Percentiles rank a stretch among this genome's conserved stretches.
Conservation (phyloP, 345 rosid species). For the Garcia nutans region DNA sequence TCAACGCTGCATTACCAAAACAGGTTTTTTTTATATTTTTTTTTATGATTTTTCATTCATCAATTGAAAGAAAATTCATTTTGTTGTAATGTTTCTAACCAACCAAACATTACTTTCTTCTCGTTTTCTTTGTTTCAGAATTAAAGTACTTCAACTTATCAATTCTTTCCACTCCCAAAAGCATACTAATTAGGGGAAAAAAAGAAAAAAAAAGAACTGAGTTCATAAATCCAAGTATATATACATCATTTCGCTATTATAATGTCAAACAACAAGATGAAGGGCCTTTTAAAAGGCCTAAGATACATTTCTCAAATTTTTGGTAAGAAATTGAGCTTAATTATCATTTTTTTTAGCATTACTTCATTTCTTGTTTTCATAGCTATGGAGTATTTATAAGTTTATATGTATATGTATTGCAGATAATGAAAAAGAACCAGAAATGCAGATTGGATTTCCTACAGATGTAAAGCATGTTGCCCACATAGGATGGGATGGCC, state of each 20-base stretch:
- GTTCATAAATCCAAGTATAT: neutral
- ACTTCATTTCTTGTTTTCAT: neutral
- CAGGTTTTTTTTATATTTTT: too few relatives aligned
- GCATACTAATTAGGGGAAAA: neutral
- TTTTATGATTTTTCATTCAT: neutral
- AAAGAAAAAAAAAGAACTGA: too few relatives aligned
- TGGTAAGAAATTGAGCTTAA: slow-evolving; percentile 35
- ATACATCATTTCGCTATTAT: neutral
- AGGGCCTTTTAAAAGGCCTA: slow-evolving; percentile 71
- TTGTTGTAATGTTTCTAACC: neutral
- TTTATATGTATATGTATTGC: slow-evolving; percentile 29
- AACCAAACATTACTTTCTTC: neutral
- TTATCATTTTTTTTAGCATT: too few relatives aligned
- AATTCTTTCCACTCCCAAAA: neutral
- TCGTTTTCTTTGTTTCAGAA: slow-evolving; percentile 8
- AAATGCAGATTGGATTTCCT: slow-evolving; percentile 78
- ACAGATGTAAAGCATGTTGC: slow-evolving; percentile 95
- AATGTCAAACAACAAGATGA: slow-evolving; percentile 70
- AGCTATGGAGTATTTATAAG: too few relatives aligned
- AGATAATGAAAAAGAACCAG: slow-evolving; percentile 75
- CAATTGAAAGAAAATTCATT: too few relatives aligned
- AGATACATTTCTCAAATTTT: slow-evolving; percentile 77
- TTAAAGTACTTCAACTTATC: slow-evolving; percentile 1
- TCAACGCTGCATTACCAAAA: slow-evolving; percentile 1
- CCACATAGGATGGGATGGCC: slow-evolving; percentile 81